Conservation (phyloP, 2,329 filamentous ascomycete species). For the Sphaerostilbella broomeana region DNA sequence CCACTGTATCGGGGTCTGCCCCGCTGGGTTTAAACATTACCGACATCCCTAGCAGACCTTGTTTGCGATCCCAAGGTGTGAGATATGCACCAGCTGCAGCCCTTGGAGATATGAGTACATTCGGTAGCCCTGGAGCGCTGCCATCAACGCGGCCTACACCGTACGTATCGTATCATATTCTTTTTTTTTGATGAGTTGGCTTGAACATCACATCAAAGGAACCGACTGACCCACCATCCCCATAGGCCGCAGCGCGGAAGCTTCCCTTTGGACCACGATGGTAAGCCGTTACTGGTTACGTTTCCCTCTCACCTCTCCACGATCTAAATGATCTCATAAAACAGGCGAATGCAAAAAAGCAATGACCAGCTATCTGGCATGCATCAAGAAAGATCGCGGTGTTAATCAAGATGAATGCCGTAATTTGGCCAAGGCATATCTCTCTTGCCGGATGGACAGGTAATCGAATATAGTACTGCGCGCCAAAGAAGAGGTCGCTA, state of each 20-base stretch:
- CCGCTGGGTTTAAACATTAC: conserved; percentile 6
- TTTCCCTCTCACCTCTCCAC: conserved; percentile 1
- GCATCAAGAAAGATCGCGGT: conserved; percentile 77
- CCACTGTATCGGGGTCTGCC: conserved; percentile 11
- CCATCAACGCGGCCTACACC: conserved; percentile 62
- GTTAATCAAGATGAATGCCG: conserved; percentile 84
- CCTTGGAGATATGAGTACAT: conserved; percentile 47
- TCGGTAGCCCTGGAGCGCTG: conserved; percentile 65
- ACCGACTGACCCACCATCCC: conserved; percentile 9
- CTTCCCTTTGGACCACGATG: conserved; percentile 94
- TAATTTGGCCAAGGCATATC: conserved; percentile 77
- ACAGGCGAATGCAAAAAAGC: conserved; percentile 86
- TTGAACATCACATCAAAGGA: conserved; percentile 4
- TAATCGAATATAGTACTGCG: conserved; percentile 36
- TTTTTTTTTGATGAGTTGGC: conserved; percentile 3
- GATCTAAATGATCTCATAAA: background rate
- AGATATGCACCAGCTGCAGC: conserved; percentile 9
- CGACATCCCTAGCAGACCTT: conserved; percentile 4
- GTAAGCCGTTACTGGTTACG: conserved; percentile 25
- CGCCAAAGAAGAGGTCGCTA: conserved; percentile 9
- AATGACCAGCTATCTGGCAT: conserved; percentile 78
- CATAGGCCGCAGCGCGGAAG: conserved; percentile 79
- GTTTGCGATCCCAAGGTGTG: conserved; percentile 2
- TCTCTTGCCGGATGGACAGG: conserved; percentile 92
- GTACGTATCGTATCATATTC: conserved; percentile 41